These are phyloP conservation scores for Backusella luteola DNA, from an alignment of 192 early-diverging fungal genomes.

Conservation along the genomic window DNA sequence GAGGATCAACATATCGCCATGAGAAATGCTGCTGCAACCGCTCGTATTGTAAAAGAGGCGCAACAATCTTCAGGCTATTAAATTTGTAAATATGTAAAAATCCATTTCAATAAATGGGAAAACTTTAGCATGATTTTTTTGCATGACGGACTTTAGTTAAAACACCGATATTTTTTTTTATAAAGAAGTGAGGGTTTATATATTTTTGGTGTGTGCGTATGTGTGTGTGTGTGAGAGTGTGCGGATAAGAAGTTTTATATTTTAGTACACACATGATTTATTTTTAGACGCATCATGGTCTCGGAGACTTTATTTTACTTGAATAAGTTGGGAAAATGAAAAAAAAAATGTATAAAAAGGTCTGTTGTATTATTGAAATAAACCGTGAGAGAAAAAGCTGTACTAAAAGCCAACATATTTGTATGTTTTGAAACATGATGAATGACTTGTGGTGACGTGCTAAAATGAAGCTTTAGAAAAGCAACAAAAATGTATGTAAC, in stretches of 20 bases:
- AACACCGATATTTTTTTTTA: not conserved
- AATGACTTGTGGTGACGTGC: not conserved
- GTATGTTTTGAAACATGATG: not conserved
- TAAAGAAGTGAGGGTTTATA: not conserved
- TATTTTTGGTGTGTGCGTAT: not conserved
- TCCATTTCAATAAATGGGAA: not conserved
- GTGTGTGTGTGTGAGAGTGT: not conserved
- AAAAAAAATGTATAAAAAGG: not conserved
- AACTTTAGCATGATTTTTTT: not conserved
- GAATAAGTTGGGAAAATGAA: not conserved
- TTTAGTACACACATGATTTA: not conserved
- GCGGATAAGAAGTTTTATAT: not conserved
- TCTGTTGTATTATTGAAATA: not conserved
- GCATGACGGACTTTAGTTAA: not conserved
- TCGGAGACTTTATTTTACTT: not conserved
- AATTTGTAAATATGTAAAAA: not conserved
- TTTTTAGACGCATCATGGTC: not conserved
- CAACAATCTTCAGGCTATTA: constrained; percentile 15
- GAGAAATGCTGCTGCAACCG: not conserved
- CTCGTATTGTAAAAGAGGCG: constrained; percentile 13
- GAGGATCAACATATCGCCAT: not conserved
- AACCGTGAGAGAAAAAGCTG: not conserved
- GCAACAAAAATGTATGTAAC: not conserved
- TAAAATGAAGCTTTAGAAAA: not conserved
- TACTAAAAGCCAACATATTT: not conserved